Evolutionary conservation across 805 yeast species (phyloP), one percentile per base, ranked within the genome.

Genomic region (Komagataella ulmi): DNA sequence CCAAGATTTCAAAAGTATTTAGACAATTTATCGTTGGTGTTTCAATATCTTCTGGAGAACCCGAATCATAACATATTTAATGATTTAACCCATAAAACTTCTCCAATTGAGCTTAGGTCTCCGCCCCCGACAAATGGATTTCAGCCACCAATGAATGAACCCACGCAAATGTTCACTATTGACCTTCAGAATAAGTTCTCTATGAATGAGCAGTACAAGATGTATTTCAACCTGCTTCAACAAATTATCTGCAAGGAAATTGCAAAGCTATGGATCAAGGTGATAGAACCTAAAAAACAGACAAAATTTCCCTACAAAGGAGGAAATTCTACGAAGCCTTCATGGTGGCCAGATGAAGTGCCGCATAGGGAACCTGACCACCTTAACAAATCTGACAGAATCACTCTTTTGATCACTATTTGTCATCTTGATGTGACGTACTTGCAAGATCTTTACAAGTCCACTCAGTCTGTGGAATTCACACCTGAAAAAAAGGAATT

Each of bases 331-430:
- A 57, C 75, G 10, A 76, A 69, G 55, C 93, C 91, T 0, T 58
- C 60, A 4, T 84, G 90, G 90, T 85, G 93, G 93, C 90, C 90
- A 0, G 44, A 46, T 0, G 52, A 55, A 10, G 76, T 81, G 1
- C 67, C 77, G 44, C 91, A 85, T 63, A 71, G 69, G 47, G 90
- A 85, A 59, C 91, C 91, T 0, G 91, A 84, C 60, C 91, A 85
- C 64, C 65, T 85, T 53, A 72, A 69, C 53, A 84, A 81, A 59
- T 66, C 65, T 1, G 83, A 80, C 57, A 66, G 93, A 51, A 58
- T 83, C 17, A 59, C 58, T 3, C 63, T 85, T 21, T 63, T 85
- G 59, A 64, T 74, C 36, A 55, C 65, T 10, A 68, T 80, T 7
- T 43, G 43, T 6, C 40, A 19, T 12, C 17, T 17, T 10, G 17